A percentile compares a stretch with the other conserved stretches of the same genome.
Evolutionary conservation across 1,284 basidiomycete species (phyloP).

Genomic region (Sporisorium graminicola): DNA sequence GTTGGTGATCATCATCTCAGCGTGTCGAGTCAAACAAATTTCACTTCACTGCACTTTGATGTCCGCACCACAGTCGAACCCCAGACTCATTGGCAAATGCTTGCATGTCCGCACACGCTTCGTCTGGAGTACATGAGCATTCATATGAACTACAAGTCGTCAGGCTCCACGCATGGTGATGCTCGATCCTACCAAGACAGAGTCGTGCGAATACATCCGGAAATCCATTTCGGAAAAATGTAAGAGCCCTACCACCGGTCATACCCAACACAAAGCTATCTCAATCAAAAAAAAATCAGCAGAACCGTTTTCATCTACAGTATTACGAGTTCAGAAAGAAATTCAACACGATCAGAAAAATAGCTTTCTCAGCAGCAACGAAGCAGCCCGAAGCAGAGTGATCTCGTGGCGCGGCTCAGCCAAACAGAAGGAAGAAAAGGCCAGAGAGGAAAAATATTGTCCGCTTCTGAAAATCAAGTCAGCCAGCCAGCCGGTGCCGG

Average conservation of each 20-base stretch:
- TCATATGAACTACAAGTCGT: background rate
- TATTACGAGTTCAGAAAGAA: background rate
- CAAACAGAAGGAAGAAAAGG: too few species aligned
- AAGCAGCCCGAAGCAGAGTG: slow-evolving; percentile 20
- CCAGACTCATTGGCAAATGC: too few species aligned
- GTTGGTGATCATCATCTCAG: slow-evolving; percentile 13
- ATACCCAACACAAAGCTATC: background rate
- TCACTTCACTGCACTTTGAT: background rate
- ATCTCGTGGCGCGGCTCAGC: slow-evolving; percentile 44
- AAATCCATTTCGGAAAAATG: background rate
- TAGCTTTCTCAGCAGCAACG: background rate
- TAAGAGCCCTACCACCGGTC: background rate
- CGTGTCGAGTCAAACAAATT: background rate
- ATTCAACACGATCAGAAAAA: background rate
- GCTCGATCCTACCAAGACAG: background rate
- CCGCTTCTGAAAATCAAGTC: slow-evolving; percentile 13
- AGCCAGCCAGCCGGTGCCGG: slow-evolving; percentile 11
- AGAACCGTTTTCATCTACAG: too few species aligned
- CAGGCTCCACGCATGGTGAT: slow-evolving; percentile 6
- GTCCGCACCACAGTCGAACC: background rate
- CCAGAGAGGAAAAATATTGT: slow-evolving; percentile 20
- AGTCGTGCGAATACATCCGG: slow-evolving; percentile 9
- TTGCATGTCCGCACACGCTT: background rate
- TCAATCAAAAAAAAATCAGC: slow-evolving; percentile 24
- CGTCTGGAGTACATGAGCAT: background rate